Base-by-base conservation (phyloP, 2,329 filamentous ascomycete species). In the Exophiala bonariae region DNA sequence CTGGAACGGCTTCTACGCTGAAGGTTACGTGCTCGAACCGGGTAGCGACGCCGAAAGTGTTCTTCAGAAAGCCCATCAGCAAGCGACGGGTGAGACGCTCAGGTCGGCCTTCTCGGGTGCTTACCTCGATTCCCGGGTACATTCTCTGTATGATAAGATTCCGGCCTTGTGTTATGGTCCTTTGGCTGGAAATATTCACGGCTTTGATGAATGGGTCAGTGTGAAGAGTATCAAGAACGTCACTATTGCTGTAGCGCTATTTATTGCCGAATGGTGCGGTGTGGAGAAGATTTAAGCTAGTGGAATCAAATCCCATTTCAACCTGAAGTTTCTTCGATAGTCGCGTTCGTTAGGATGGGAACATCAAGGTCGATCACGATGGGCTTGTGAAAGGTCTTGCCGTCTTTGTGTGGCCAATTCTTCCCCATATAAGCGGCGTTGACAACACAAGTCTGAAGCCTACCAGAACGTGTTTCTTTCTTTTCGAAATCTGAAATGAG, bases 281-380 rank as follows among this genome's bases (percentile, higher is more conserved):
- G 33, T 52, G 6, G 52, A 55, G 41, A 41, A 50, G 30, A 41
- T 55, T 22, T 39, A 55, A n/a, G 10, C n/a, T 19, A 6, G 23
- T 6, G 23, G 6, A 26, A 26, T 6, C 23, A 11, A 26, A 26
- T 26, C 6, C 11, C 23, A 26, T 11, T 26, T 26, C 23, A 11
- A 26, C 11, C 23, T 6, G 23, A 6, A 6, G 23, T 11, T 26
- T 26, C 6, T 26, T 26, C 23, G 23, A 26, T 11, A 26, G 11
- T 11, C 6, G 23, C 6, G 23, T 26, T 26, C 23, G 6, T 6
- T 26, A 26, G 23, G 23, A 26, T 71, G 0, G 85, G 84, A 51
- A 93, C 70, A 55, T 90, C 82, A 22, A 95, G 61, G 63, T 95
- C 88, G 10, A 95, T 82, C n/a, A 95, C 84, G 56, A 95, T 85